Base-by-base conservation (phyloP, 352 stramenopile species). In the Plasmopara viticola region DNA sequence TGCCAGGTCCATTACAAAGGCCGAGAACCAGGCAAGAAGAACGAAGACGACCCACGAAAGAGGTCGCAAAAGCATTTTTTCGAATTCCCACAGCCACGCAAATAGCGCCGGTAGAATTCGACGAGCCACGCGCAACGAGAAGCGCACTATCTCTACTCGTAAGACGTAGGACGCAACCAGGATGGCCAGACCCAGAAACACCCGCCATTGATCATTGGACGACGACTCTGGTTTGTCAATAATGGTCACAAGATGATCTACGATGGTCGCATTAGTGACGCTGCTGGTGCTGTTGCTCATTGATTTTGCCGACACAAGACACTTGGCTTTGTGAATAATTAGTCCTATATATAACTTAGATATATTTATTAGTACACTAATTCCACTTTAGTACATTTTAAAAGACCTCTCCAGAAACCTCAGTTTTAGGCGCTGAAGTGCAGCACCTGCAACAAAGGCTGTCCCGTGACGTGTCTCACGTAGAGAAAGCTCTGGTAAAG, bases 21-120 rank as follows among this genome's bases (percentile, higher is more conserved):
- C 58, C 5, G 62, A 68, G 44, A 90, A 72, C 78, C 81, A 90
- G 15, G 74, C 52, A 13, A 90, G 58, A 25, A 94, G 60, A 29
- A 94, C 66, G 56, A 91, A 91, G 13, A 94, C 74, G 33, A 90
- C 74, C 78, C 80, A 94, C 0, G 83, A 87, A 0, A 94, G 63
- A 39, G 83, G 83, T 30, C 68, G 64, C 48, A 89, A 44, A 18
- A 94, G 62, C 55, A 72, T 85, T 51, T 91, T 90, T 55, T 94
- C 83, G 53, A 94, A 91, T 67, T 94, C 76, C 34, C 83, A 78
- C 44, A 94, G 70, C 74, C 75, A 90, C n/a, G 78, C 69, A 44
- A 82, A 70, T 28, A 80, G 61, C 37, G 65, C 64, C 2, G 80
- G 78, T 15, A 86, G 30, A 17, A 76, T 70, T 14, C 83, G 80